phyloP scores from a whole-genome alignment of 2,329 filamentous ascomycete genomes.

The Colletotrichum sublineola region DNA sequence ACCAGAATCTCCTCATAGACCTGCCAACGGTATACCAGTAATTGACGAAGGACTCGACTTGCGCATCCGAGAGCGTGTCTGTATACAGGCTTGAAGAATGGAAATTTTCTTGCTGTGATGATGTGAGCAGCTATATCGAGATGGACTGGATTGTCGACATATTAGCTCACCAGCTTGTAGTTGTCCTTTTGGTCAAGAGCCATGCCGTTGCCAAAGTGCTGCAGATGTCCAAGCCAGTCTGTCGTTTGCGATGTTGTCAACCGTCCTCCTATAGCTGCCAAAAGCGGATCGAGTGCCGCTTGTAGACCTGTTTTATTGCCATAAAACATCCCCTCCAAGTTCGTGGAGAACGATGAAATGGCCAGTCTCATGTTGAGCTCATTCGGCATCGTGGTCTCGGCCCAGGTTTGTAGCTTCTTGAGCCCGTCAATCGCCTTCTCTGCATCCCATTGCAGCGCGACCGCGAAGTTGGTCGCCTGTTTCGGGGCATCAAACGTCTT shows the following conservation, averaged over 20 bases:
- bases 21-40: constrained; percentile 48
- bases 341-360: constrained; percentile 38
- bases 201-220: constrained; percentile 50
- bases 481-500: constrained; percentile 54
- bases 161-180: constrained; percentile 40
- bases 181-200: constrained; percentile 48
- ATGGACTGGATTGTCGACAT: fast-evolving
- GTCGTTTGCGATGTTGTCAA: constrained; percentile 50
- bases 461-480: constrained; percentile 48
- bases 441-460: constrained; percentile 39
- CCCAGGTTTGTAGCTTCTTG: constrained; percentile 46
- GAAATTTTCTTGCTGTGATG: constrained; percentile 46
- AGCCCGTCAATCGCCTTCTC: constrained; percentile 5
- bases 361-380: constrained; percentile 50
- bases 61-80: constrained; percentile 43
- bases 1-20: constrained; percentile 49
- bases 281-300: constrained; percentile 43
- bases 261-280: constrained; percentile 45
- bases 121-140: background rate
- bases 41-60: constrained; percentile 45
- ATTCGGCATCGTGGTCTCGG: constrained; percentile 30
- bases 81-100: constrained; percentile 50
- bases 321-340: constrained; percentile 50
- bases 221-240: constrained; percentile 50
- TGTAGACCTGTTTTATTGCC: constrained; percentile 43